These are phyloP conservation scores for Asterophora parasitica DNA, from an alignment of 768 basidiomycete species.

Conservation along the genomic window DNA sequence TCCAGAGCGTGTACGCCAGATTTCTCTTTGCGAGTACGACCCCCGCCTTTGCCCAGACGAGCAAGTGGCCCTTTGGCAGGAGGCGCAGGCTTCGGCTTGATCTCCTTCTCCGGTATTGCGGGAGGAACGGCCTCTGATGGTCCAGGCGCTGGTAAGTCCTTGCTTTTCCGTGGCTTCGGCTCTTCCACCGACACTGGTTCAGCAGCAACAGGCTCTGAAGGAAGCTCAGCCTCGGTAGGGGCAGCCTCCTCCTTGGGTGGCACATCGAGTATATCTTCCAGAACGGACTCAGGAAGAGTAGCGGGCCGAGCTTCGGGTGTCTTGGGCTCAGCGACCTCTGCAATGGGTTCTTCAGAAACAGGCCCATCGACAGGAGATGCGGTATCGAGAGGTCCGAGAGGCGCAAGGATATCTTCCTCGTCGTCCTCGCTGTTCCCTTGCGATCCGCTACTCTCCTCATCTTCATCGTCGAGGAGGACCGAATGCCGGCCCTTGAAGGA, in stretches of 20 bases:
- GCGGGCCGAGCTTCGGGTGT: constrained; percentile 66
- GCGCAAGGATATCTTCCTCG: constrained; percentile 24
- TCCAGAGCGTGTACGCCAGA: constrained; percentile 82
- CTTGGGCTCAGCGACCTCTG: constrained; percentile 53
- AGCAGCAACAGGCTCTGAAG: constrained; percentile 2
- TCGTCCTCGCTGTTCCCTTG: constrained; percentile 40
- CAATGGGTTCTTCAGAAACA: constrained; percentile 20
- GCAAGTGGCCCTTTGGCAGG: constrained; percentile 19
- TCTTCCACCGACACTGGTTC: constrained; percentile 16
- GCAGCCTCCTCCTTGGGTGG: constrained; percentile 17
- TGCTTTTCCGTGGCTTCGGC: constrained; percentile 25
- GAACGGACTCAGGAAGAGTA: constrained; percentile 23
- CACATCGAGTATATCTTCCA: constrained; percentile 18
- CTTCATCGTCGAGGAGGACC: constrained; percentile 69
- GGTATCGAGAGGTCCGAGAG: constrained; percentile 15
- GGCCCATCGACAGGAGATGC: constrained; percentile 14
- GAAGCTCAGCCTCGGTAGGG: constrained; percentile 3
- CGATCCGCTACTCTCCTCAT: constrained; percentile 43
- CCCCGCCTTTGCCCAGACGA: constrained; percentile 21
- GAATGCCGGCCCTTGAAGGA: constrained; percentile 88
- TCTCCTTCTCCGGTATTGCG: constrained; percentile 26
- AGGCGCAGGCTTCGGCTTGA: constrained; percentile 22
- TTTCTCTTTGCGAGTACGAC: constrained; percentile 62
- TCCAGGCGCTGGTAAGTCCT: constrained; percentile 22
- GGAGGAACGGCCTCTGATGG: constrained; percentile 23